Base-by-base conservation (phyloP, 306 rosid species). In the Lathyrus aphaca region DNA sequence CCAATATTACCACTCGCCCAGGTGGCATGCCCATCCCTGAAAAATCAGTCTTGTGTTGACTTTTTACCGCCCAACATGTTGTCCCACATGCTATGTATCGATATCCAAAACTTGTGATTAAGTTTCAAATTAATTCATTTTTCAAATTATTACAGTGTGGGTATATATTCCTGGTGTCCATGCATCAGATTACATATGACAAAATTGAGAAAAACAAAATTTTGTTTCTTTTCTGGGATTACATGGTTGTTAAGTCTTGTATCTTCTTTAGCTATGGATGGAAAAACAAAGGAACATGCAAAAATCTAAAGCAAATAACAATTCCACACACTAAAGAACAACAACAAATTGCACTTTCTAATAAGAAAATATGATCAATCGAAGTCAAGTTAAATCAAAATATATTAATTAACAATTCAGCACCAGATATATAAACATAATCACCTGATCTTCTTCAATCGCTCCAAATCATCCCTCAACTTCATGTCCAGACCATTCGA, bases 391-490 rank as follows among this genome's bases (percentile, higher is more conserved):
- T 51, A 3, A 10, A 27, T 56, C 3, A 12, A 5, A 12, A 5
- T n/a, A 13, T 21, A 25, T 2, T 21, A 25, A 29, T 17, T 17
- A 50, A 19, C 29, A 58, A 32, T 11, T 19, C 3, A 13, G 2
- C 38, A 64, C 12, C 10, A 63, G 19, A 40, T 39, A 40, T 19
- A n/a, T 18, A 63, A 40, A 19, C 5, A 4, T 19, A 23, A 43
- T 64, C 19, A 81, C 85, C 85, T 76, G 69, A 81, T 81, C 49
- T 81, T 81, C 81, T 81, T 81, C 63, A 81, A 44, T 0, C 81
- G 45, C 78, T 81, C 85, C 73, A 81, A 54, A 64, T 81, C 85
- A 72, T 81, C 85, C 32, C 81, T 81, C 59, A 81, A 44, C 65
- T 81, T 81, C 85, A 81, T 81, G 42, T 81, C 85, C 2, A 72